These are phyloP conservation scores for Colletotrichum plurivorum DNA, from an alignment of 2,329 filamentous ascomycete species.

Conservation along the genomic window DNA sequence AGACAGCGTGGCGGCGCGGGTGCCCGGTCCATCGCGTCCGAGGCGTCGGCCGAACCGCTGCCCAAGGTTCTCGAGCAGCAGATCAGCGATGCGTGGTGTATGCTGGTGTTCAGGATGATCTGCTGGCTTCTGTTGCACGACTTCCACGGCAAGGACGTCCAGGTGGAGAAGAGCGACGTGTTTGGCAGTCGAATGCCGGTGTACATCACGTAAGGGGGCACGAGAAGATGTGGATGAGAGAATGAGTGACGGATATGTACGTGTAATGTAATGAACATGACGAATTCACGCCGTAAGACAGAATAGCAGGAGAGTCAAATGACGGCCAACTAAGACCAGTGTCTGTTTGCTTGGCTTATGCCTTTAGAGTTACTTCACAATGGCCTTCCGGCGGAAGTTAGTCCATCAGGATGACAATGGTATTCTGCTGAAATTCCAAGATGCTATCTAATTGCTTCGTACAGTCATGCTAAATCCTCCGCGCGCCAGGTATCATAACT, in stretches of 20 bases:
- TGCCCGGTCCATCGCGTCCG: conserved; percentile 18
- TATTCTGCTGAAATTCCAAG: not conserved
- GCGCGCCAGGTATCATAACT: not conserved
- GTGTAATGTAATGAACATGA: not conserved
- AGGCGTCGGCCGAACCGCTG: conserved; percentile 7
- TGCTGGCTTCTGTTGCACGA: conserved; percentile 56
- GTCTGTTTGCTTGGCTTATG: no score
- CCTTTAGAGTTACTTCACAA: not conserved
- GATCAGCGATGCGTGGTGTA: conserved; percentile 49
- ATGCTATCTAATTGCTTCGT: conserved; percentile 1
- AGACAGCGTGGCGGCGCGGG: conserved; percentile 5
- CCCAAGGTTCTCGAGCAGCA: conserved; percentile 1
- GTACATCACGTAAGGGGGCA: conserved; percentile 45
- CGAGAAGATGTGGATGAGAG: not conserved
- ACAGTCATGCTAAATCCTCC: not conserved
- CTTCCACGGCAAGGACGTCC: conserved; percentile 52
- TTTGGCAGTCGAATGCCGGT: conserved; percentile 53
- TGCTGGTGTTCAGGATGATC: conserved; percentile 54
- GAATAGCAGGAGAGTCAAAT: not conserved
- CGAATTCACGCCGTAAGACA: not conserved
- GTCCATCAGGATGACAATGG: no score
- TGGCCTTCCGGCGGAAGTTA: no score
- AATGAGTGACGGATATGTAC: not conserved
- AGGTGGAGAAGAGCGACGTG: conserved; percentile 51
- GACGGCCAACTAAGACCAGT: fast-evolving